Base-by-base conservation (phyloP, 257 asterid genomes). In the Plantago major region DNA sequence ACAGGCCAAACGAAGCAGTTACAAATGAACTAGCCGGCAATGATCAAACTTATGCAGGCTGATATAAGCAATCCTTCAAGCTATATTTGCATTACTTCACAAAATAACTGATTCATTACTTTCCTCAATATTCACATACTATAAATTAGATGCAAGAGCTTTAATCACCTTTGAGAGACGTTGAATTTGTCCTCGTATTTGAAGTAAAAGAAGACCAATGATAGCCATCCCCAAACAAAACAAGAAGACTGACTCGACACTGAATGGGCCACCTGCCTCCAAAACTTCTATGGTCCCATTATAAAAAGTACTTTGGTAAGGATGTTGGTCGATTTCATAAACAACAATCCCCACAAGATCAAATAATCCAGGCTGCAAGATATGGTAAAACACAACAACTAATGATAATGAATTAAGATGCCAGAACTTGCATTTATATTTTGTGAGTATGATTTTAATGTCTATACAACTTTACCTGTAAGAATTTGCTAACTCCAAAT, bases 191-290 rank as follows among this genome's bases (percentile, higher is more conserved):
- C 78, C 43, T 26, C 78, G 90, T 58, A 82, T 71, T 94, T 94
- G 85, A 62, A 83, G 64, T 40, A 83, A 94, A 17, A 85, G 79
- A 69, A 89, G 82, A 33, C 79, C 76, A 30, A 93, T 66, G 67
- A 87, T 82, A 38, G 94, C 95, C 40, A 85, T 55, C 49, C 82
- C 96, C 53, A 93, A 95, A 79, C 78, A 80, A 77, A 89, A 84
- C 79, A 93, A 74, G 86, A 93, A 89, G 19, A 93, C 96, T 50
- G 99, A 83, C 82, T 93, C 99, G 12, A 93, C 88, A 61, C 95
- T 85, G 81, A 87, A 66, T 64, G 76, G 64, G 71, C 96, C 94
- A 18, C 99, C 94, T 15, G 85, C 67, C 74, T 93, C 99, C 42
- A 79, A 44, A 72, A 93, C 97, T 82, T 93, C 99, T 67, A 93